Base-by-base conservation (phyloP, 257 asterid genomes). In the Nicotiana tabacum region DNA sequence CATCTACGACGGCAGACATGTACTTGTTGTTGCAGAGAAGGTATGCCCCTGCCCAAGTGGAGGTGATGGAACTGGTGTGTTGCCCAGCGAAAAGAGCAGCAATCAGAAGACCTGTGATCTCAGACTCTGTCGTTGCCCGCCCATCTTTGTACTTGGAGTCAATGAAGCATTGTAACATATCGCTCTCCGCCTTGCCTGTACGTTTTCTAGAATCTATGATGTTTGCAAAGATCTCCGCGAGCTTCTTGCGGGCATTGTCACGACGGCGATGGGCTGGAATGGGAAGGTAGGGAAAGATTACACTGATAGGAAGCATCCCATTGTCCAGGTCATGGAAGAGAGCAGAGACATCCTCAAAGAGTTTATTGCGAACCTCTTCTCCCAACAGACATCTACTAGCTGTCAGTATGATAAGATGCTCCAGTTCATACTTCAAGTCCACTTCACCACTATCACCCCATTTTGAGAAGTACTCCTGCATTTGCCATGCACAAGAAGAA, bases 1-100 rank as follows among this genome's bases (percentile, higher is more conserved):
- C 99, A 24, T 92, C 91, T 82, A 87, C 12, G 37, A 91, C 98
- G 4, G 92, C 84, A 0, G 97, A 88, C 99, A 95, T 93, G 92
- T 88, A 87, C 51, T 92, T 90, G 6, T 90, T 89, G 92, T 95
- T 90, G 86, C 89, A 78, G 15, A 95, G 93, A 82, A 95, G 99
- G 92, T 95, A 94, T 0, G 98, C 94, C 29, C 98, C 99, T 0
- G 99, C 85, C 99, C 98, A 95, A 0, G 97, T 92, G 77, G 99
- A 95, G 48, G 99, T 95, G 69, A 95, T 95, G 81, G 98, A 95
- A 53, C 99, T 95, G 15, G 99, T 95, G 89, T 95, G 99, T 90
- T 95, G 99, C 37, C 99, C 99, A 16, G 99, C 98, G 29, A 95
- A 95, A 57, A 95, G 97, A 32, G 99, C 99, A 32, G 98, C 99